Evolutionary conservation across 192 early-diverging fungal genomes (phyloP).

Genomic region (Coemansia sp.): DNA sequence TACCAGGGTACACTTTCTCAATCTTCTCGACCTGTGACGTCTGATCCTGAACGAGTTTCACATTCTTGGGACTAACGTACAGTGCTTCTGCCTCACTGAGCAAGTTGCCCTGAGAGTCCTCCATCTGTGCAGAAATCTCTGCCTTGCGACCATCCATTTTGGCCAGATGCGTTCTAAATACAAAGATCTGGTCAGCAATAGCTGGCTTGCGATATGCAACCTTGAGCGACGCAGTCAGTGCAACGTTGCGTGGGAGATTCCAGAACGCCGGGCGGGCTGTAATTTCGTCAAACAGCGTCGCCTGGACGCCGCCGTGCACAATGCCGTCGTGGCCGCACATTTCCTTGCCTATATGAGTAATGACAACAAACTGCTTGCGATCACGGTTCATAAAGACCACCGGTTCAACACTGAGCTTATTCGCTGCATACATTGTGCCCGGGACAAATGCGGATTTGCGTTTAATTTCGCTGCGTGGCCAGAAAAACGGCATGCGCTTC

Average conservation of each 20-base stretch:
- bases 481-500: slow-evolving; percentile 53
- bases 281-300: slow-evolving; percentile 72
- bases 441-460: slow-evolving; percentile 23
- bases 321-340: slow-evolving; percentile 79
- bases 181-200: slow-evolving; percentile 61
- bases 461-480: slow-evolving; percentile 14
- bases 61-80: slow-evolving; percentile 62
- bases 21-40: slow-evolving; percentile 21
- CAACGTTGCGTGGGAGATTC: slow-evolving; percentile 66
- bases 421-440: slow-evolving; percentile 27
- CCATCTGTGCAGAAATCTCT: slow-evolving; percentile 61
- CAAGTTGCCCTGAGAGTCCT: slow-evolving; percentile 59
- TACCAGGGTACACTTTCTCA: slow-evolving; percentile 42
- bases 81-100: slow-evolving; percentile 67
- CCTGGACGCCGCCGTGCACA: slow-evolving; percentile 75
- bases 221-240: slow-evolving; percentile 75
- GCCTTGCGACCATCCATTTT: slow-evolving; percentile 71
- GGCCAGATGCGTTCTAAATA: slow-evolving; percentile 55
- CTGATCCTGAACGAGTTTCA: slow-evolving; percentile 29
- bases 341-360: slow-evolving; percentile 67
- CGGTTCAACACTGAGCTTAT: slow-evolving; percentile 43
- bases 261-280: slow-evolving; percentile 59
- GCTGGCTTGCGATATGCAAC: slow-evolving; percentile 73
- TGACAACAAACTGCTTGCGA: slow-evolving; percentile 49
- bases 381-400: slow-evolving; percentile 47